A percentile compares a stretch with the other conserved stretches of the same genome.
Conservation (phyloP, 495 filamentous ascomycete genomes). For the Chaetomium cochliodes region DNA sequence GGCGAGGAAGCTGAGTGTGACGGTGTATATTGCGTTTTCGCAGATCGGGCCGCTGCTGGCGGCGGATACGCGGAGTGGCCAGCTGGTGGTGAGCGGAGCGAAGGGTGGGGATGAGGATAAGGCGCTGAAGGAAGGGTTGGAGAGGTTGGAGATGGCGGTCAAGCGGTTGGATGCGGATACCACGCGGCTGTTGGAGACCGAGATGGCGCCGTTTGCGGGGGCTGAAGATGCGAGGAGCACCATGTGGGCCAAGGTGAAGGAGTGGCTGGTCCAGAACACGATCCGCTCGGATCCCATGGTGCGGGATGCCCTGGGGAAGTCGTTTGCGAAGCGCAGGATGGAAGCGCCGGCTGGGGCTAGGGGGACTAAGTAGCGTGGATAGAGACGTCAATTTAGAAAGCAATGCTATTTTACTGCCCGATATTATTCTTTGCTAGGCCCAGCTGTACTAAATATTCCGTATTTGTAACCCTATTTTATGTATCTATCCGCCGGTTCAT, state of each 20-base stretch:
- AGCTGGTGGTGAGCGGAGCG: constrained; percentile 24
- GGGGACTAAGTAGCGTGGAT: constrained; percentile 44
- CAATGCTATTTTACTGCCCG: background rate
- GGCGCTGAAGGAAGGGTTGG: constrained; percentile 49
- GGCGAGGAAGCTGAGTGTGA: constrained; percentile 72
- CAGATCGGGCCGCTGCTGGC: constrained; percentile 69
- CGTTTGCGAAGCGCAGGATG: constrained; percentile 56
- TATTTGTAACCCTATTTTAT: no score
- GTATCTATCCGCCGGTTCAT: no score
- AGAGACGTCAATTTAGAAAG: background rate
- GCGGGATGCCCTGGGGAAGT: constrained; percentile 65
- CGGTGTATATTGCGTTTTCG: constrained; percentile 86
- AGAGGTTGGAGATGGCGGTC: constrained; percentile 55
- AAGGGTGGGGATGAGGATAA: constrained; percentile 40
- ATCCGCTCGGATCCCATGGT: constrained; percentile 73
- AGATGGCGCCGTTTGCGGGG: constrained; percentile 77
- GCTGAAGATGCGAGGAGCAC: constrained; percentile 60
- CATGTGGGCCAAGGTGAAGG: constrained; percentile 65
- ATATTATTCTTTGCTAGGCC: background rate
- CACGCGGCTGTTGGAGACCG: constrained; percentile 65
- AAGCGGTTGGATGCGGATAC: constrained; percentile 65
- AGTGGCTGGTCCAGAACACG: constrained; percentile 74
- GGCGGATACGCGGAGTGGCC: constrained; percentile 35
- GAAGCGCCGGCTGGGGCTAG: constrained; percentile 57
- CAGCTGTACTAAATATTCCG: background rate